phyloP scores from a whole-genome alignment of 441 rosid species.

The Mallotus repandus region DNA sequence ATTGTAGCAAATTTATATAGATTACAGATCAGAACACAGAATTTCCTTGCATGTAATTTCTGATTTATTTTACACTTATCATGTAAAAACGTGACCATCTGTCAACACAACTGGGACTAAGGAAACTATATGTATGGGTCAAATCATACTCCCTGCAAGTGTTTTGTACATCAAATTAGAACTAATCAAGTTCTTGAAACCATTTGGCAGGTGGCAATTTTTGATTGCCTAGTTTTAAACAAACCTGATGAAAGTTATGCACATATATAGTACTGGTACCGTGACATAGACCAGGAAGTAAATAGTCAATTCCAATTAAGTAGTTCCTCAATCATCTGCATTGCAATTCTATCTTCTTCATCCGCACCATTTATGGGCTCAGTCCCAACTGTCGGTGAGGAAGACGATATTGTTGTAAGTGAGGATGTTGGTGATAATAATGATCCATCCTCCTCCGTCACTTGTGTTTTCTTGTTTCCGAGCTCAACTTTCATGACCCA shows the following conservation, averaged over 20 bases:
- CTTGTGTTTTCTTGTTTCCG: constrained; percentile 28
- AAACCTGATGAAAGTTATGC: not conserved
- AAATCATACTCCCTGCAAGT: not conserved
- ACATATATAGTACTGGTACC: not conserved
- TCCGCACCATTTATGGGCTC: constrained; percentile 22
- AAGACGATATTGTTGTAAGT: not conserved
- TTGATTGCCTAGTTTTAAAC: not conserved
- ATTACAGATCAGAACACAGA: not conserved
- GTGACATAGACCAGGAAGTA: not conserved
- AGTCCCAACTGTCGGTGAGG: constrained; percentile 11
- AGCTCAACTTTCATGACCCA: constrained; percentile 82
- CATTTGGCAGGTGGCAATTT: not conserved
- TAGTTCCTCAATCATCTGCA: constrained; percentile 84
- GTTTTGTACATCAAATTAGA: not conserved
- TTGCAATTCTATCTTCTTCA: constrained; percentile 58
- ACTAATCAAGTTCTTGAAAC: not conserved
- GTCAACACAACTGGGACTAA: too few relatives aligned
- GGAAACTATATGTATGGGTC: not conserved
- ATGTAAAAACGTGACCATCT: not conserved
- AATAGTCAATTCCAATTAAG: constrained; percentile 54
- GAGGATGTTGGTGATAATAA: constrained; percentile 14
- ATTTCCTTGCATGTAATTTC: not conserved
- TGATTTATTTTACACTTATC: not conserved
- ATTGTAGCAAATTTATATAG: not conserved
- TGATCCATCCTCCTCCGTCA: constrained; percentile 25